Conservation (phyloP, 148 eudicot genomes). For the Rhododendron ovatum region DNA sequence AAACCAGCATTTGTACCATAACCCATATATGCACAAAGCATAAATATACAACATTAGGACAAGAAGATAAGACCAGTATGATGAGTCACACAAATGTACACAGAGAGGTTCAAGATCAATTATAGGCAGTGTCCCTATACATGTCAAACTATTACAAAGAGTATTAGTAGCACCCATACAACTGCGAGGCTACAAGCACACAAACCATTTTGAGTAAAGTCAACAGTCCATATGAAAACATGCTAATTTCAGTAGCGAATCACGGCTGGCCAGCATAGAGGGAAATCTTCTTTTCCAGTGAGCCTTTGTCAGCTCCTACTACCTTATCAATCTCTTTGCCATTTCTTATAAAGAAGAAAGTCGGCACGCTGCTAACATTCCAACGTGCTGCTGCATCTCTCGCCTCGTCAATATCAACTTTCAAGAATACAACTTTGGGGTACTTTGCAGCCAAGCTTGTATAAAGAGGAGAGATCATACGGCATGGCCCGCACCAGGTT, state of each 20-base stretch:
- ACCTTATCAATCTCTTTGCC: conserved; percentile 53
- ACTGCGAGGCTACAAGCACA: neutral
- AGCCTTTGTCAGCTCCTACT: conserved; percentile 53
- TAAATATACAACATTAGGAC: neutral
- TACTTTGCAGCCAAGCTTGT: conserved; percentile 46
- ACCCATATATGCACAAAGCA: neutral
- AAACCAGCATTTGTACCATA: neutral
- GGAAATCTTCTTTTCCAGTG: conserved; percentile 51
- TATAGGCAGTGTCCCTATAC: neutral
- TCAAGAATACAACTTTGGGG: conserved; percentile 46
- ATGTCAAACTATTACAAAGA: conserved; percentile 1
- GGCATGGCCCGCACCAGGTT: conserved; percentile 80
- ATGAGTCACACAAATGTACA: neutral
- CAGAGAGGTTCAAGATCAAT: neutral
- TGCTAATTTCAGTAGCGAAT: neutral
- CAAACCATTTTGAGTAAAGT: neutral
- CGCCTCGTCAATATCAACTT: conserved; percentile 61
- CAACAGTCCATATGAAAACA: neutral
- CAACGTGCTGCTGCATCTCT: conserved; percentile 50
- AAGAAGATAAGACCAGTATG: neutral
- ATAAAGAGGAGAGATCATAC: conserved; percentile 47
- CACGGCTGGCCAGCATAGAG: conserved; percentile 29
- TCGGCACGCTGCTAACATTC: conserved; percentile 59
- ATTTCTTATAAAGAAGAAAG: conserved; percentile 51
- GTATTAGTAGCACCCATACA: neutral